Conservation (phyloP, 306 rosid species). For the Arachis hypogaea region DNA sequence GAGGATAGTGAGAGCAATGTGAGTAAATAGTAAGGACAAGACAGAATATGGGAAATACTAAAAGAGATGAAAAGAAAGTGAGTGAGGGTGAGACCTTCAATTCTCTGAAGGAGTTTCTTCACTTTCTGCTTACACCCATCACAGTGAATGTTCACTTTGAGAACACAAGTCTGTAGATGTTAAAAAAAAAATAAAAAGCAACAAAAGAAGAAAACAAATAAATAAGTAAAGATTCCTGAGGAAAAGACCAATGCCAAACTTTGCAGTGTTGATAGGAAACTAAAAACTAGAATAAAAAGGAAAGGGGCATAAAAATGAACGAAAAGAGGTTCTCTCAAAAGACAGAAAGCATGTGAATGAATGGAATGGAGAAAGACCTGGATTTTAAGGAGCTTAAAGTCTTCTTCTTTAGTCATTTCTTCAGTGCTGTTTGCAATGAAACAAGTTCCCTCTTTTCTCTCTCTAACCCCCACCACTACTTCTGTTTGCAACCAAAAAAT, state of each 20-base stretch:
- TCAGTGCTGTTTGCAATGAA: slow-evolving; percentile 55
- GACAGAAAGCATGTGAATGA: slow-evolving; percentile 42
- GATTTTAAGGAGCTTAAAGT: slow-evolving; percentile 96
- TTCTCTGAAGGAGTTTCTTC: slow-evolving; percentile 95
- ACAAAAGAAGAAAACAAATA: slow-evolving; percentile 31
- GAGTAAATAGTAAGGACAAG: slow-evolving; percentile 38
- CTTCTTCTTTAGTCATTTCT: slow-evolving; percentile 94
- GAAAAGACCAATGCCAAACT: slow-evolving; percentile 49
- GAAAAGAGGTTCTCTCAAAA: slow-evolving; percentile 23
- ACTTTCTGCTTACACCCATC: slow-evolving; percentile 99
- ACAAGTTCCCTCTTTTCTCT: slow-evolving; percentile 31
- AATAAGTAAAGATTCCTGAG: slow-evolving; percentile 43
- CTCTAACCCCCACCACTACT: background rate
- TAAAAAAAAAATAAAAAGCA: slow-evolving; percentile 35
- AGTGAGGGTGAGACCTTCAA: slow-evolving; percentile 65
- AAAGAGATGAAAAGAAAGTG: slow-evolving; percentile 28
- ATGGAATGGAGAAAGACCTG: slow-evolving; percentile 57
- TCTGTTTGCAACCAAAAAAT: slow-evolving; percentile 40
- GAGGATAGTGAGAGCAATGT: slow-evolving; percentile 14
- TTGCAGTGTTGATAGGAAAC: slow-evolving; percentile 32
- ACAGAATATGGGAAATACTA: slow-evolving; percentile 10
- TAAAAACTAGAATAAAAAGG: background rate
- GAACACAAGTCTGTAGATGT: slow-evolving; percentile 75
- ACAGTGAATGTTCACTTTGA: slow-evolving; percentile 94
- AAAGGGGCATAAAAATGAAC: background rate